phyloP scores from a whole-genome alignment of 2,329 filamentous ascomycete species.

The Alternaria metachromatica region DNA sequence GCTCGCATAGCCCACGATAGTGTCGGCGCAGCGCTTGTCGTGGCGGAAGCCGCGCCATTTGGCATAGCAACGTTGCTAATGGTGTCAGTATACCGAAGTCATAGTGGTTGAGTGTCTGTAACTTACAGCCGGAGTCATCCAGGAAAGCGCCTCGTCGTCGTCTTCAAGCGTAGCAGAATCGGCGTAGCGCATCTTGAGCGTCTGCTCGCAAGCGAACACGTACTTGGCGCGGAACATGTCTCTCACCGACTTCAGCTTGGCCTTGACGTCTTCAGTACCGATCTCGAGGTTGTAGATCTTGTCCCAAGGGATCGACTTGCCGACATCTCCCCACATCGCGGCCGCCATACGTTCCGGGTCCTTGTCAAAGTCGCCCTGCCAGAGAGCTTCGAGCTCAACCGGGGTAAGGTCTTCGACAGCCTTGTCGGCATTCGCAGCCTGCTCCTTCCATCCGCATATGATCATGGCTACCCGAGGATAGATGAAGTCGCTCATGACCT shows the following conservation, averaged over 20 bases:
- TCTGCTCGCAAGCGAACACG: not conserved
- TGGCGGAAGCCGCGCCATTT: not conserved
- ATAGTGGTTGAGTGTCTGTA: accelerated
- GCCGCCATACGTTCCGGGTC: not conserved
- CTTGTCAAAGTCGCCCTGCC: not conserved
- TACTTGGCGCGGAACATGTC: not conserved
- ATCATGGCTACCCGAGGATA: not conserved
- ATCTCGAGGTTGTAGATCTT: not conserved
- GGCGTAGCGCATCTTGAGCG: not conserved
- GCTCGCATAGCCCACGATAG: not conserved
- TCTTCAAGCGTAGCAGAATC: not conserved
- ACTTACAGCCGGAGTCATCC: not conserved
- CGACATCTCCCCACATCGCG: not conserved
- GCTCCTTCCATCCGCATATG: not conserved
- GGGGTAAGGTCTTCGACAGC: not conserved
- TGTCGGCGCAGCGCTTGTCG: not conserved
- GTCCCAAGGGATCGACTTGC: not conserved
- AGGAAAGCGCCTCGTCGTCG: not conserved
- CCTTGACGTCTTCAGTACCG: not conserved
- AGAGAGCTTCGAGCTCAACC: not conserved
- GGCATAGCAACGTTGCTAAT: not conserved
- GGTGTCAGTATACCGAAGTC: not conserved
- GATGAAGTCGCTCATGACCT: not conserved
- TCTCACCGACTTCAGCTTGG: not conserved
- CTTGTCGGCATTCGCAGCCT: not conserved